Evolutionary conservation across 2,329 filamentous ascomycete species (phyloP).

Genomic region (Fusarium algeriense): DNA sequence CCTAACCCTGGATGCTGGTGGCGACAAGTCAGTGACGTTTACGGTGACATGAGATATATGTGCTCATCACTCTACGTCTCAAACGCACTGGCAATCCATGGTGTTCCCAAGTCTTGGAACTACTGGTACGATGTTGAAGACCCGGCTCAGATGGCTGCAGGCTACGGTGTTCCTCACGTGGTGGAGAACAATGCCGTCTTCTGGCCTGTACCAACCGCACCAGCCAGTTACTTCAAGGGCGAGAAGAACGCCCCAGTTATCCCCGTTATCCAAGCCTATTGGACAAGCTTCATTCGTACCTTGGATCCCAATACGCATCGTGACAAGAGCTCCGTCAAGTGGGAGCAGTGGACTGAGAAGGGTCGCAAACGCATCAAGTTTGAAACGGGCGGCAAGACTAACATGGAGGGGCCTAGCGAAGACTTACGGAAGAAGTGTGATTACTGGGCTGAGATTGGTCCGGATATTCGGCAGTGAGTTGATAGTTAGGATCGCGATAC

Average conservation of each 20-base stretch:
- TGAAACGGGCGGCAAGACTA: slow-evolving; percentile 54
- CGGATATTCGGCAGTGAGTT: slow-evolving; percentile 30
- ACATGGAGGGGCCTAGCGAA: slow-evolving; percentile 54
- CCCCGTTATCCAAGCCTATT: slow-evolving; percentile 75
- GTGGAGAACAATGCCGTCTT: slow-evolving; percentile 76
- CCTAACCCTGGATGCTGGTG: slow-evolving; percentile 52
- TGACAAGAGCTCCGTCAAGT: slow-evolving; percentile 51
- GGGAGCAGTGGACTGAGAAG: slow-evolving; percentile 55
- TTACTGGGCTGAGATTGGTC: slow-evolving; percentile 36
- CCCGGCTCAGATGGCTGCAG: slow-evolving; percentile 61
- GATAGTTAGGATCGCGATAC: neutral
- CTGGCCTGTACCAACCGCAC: slow-evolving; percentile 69
- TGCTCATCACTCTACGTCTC: slow-evolving; percentile 52
- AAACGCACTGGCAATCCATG: slow-evolving; percentile 47
- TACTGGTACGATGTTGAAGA: slow-evolving; percentile 79
- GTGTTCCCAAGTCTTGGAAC: slow-evolving; percentile 66
- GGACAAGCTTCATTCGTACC: slow-evolving; percentile 77
- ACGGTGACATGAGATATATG: slow-evolving; percentile 54
- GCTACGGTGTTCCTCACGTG: slow-evolving; percentile 75
- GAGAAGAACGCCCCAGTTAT: slow-evolving; percentile 69
- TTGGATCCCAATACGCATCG: slow-evolving; percentile 71
- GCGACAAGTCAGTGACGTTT: slow-evolving; percentile 53
- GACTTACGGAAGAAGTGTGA: slow-evolving; percentile 45
- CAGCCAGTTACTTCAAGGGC: slow-evolving; percentile 66
- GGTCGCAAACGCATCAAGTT: slow-evolving; percentile 54